Evolutionary conservation across 768 basidiomycete species (phyloP).

Genomic region (Tulasnella sp.): DNA sequence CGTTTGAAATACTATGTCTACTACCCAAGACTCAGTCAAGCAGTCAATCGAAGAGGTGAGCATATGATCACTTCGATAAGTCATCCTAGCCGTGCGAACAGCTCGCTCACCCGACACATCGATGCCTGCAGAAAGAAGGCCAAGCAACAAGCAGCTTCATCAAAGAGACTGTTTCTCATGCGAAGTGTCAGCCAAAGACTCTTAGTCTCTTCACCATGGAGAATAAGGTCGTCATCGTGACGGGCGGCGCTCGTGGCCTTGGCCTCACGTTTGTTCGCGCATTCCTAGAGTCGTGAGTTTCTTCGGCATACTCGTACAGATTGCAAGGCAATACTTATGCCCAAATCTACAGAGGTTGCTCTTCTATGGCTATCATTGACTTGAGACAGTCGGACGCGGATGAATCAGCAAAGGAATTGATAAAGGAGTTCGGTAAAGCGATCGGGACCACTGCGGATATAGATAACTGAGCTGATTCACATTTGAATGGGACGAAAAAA

Average conservation of each 20-base stretch:
- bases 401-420: conserved; percentile 58
- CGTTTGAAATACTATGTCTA: too few relatives aligned
- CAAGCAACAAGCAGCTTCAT: too few relatives aligned
- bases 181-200: background rate
- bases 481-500: too few relatives aligned
- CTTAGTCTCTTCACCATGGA: conserved; percentile 14
- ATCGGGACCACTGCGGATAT: too few relatives aligned
- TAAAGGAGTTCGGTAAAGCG: conserved; percentile 40
- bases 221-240: conserved; percentile 75
- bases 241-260: conserved; percentile 85
- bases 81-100: too few relatives aligned
- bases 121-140: too few relatives aligned
- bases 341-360: conserved; percentile 53
- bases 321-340: background rate
- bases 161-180: too few relatives aligned
- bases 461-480: too few relatives aligned
- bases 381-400: conserved; percentile 60
- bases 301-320: background rate
- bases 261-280: conserved; percentile 87
- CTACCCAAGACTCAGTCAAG: too few relatives aligned
- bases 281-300: conserved; percentile 69
- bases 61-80: too few relatives aligned
- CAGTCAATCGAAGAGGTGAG: too few relatives aligned
- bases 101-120: too few relatives aligned
- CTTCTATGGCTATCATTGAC: conserved; percentile 70